A percentile compares a stretch with the other conserved stretches of the same genome.
Conservation (phyloP, 2,329 filamentous ascomycete species). For the Venturia effusa region DNA sequence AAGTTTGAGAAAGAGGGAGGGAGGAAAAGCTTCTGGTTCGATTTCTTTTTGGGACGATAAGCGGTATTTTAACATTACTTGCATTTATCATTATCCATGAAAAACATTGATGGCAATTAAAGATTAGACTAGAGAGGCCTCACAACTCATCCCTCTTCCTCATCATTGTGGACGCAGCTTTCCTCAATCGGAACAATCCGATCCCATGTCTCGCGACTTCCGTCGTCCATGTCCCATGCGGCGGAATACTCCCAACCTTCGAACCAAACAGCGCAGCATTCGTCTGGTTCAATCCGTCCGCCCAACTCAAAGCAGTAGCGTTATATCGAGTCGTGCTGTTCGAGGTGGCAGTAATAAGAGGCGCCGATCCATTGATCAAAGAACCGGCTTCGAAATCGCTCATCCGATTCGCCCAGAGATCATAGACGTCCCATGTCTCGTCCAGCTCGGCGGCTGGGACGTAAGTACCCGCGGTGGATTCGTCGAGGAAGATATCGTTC, state of each 20-base stretch:
- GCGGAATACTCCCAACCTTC: conserved; percentile 33
- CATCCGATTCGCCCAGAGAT: conserved; percentile 48
- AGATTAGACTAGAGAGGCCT: too few relatives aligned
- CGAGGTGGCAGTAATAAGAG: conserved; percentile 15
- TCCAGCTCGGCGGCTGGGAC: conserved; percentile 28
- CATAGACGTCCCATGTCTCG: conserved; percentile 41
- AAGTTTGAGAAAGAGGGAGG: too few relatives aligned
- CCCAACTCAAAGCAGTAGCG: conserved; percentile 37
- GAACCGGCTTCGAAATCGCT: conserved; percentile 30
- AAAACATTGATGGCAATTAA: too few relatives aligned
- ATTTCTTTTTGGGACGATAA: too few relatives aligned
- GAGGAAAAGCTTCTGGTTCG: too few relatives aligned
- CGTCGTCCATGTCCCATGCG: conserved; percentile 33
- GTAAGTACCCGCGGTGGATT: conserved; percentile 30
- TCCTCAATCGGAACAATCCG: conserved; percentile 39
- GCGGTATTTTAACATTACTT: too few relatives aligned
- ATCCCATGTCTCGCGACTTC: conserved; percentile 38
- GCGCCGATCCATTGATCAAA: conserved; percentile 32
- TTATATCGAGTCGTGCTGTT: conserved; percentile 35
- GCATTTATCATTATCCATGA: too few relatives aligned
- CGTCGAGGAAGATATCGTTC: conserved; percentile 42
- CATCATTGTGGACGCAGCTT: conserved; percentile 16
- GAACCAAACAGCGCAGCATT: conserved; percentile 35
- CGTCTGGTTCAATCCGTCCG: conserved; percentile 33
- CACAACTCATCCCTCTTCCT: conserved; percentile 36